Evolutionary conservation across 805 yeast genomes (phyloP).

Genomic region (Yamadazyma insecticola): DNA sequence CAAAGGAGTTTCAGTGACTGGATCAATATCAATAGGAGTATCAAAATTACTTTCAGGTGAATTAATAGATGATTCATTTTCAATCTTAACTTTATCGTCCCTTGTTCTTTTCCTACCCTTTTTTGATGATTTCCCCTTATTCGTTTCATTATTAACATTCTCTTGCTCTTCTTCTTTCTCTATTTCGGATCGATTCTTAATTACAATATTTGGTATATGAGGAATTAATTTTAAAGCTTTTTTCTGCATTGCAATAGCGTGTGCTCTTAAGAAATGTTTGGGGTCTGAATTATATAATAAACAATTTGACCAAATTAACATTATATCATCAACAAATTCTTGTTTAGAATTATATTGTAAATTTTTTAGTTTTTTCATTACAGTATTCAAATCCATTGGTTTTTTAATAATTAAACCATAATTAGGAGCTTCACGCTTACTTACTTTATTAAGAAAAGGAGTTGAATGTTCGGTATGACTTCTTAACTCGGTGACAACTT

Average conservation of each 20-base stretch:
- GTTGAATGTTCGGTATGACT: constrained; percentile 95
- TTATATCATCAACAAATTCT: constrained; percentile 91
- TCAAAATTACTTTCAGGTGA: constrained; percentile 14
- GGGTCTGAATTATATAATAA: constrained; percentile 92
- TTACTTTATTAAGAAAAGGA: constrained; percentile 92
- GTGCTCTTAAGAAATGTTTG: constrained; percentile 81
- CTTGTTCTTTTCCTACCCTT: constrained; percentile 39
- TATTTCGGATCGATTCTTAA: constrained; percentile 67
- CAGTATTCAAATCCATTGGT: constrained; percentile 97
- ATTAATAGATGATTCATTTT: constrained; percentile 14
- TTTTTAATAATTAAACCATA: constrained; percentile 83
- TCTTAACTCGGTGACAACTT: constrained; percentile 84
- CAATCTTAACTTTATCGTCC: constrained; percentile 30
- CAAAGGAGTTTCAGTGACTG: constrained; percentile 2
- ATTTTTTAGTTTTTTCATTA: constrained; percentile 79
- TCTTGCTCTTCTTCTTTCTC: constrained; percentile 56
- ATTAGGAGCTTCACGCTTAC: constrained; percentile 96
- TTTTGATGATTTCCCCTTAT: constrained; percentile 34
- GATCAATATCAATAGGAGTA: constrained; percentile 9
- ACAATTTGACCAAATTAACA: constrained; percentile 95
- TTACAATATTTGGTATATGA: constrained; percentile 81
- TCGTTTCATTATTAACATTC: constrained; percentile 20
- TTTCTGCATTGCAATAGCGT: constrained; percentile 95
- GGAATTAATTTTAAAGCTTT: constrained; percentile 73
- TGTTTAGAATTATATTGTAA: constrained; percentile 79